Conservation (phyloP, 2,329 filamentous ascomycete species). For the Aspergillus cejpii region DNA sequence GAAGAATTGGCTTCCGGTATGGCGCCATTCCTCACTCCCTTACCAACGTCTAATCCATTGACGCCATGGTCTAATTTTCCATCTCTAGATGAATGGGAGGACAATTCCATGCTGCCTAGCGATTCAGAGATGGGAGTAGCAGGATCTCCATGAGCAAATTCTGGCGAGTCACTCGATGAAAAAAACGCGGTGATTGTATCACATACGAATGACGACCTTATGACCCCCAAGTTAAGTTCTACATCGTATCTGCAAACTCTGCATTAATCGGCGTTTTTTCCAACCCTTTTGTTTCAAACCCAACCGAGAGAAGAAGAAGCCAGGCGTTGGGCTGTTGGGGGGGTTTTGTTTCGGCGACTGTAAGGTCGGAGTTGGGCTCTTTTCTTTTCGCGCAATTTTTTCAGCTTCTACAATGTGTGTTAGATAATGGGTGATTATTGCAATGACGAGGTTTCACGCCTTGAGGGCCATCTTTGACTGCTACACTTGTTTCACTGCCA, state of each 20-base stretch:
- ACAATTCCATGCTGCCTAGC: constrained; percentile 37
- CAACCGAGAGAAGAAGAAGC: background rate
- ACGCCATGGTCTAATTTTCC: constrained; percentile 36
- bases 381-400: constrained; percentile 2
- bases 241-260: constrained; percentile 9
- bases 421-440: constrained; percentile 2
- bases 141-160: constrained; percentile 29
- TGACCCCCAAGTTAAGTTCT: constrained; percentile 13
- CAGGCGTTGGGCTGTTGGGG: background rate
- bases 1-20: constrained; percentile 39
- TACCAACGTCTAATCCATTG: constrained; percentile 18
- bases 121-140: constrained; percentile 38
- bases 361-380: constrained; percentile 7
- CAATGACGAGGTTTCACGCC: background rate
- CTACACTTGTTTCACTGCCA: constrained; percentile 5
- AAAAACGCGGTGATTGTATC: constrained; percentile 15
- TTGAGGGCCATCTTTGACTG: background rate
- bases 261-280: constrained; percentile 23
- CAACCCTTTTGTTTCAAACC: constrained; percentile 5
- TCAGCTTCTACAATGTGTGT: constrained; percentile 1
- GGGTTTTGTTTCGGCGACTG: background rate
- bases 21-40: constrained; percentile 13
- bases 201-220: constrained; percentile 26
- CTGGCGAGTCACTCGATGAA: background rate
- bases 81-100: constrained; percentile 40